A percentile compares a stretch with the other conserved stretches of the same genome.
Conservation (phyloP, 1,284 basidiomycete species). For the Cerrena zonata region DNA sequence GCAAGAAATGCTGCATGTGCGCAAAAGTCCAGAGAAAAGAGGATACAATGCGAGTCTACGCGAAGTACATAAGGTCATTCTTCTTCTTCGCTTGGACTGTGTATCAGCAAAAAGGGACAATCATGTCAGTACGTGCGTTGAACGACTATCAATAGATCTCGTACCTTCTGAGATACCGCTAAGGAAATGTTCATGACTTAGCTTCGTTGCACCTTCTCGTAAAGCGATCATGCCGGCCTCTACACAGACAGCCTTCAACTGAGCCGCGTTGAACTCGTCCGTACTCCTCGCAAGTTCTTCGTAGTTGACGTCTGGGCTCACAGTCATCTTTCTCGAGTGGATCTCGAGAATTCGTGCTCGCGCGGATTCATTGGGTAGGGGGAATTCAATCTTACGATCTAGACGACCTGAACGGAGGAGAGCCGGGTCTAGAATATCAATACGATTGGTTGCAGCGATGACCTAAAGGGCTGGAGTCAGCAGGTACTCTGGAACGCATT, state of each 20-base stretch:
- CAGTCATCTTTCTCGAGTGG: constrained; percentile 89
- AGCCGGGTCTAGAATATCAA: constrained; percentile 89
- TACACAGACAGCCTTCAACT: constrained; percentile 88
- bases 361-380: constrained; percentile 69
- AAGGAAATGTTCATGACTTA: constrained; percentile 90
- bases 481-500: not conserved
- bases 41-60: constrained; percentile 38
- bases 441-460: constrained; percentile 97
- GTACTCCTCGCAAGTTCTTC: constrained; percentile 72
- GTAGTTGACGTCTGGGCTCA: constrained; percentile 69
- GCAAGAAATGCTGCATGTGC: not conserved
- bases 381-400: constrained; percentile 80
- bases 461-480: constrained; percentile 56
- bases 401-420: constrained; percentile 71
- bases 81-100: constrained; percentile 94
- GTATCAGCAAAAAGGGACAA: constrained; percentile 10
- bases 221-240: constrained; percentile 99
- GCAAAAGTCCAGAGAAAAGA: not conserved
- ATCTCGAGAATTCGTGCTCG: constrained; percentile 73
- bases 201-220: constrained; percentile 84
- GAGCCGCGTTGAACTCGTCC: constrained; percentile 74
- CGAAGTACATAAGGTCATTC: constrained; percentile 88
- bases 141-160: constrained; percentile 22
- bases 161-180: constrained; percentile 87
- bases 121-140: constrained; percentile 13